A percentile compares a stretch with the other conserved stretches of the same genome.
Evolutionary conservation across 345 rosid species (phyloP).

Genomic region (Mallotus nudiflorus): DNA sequence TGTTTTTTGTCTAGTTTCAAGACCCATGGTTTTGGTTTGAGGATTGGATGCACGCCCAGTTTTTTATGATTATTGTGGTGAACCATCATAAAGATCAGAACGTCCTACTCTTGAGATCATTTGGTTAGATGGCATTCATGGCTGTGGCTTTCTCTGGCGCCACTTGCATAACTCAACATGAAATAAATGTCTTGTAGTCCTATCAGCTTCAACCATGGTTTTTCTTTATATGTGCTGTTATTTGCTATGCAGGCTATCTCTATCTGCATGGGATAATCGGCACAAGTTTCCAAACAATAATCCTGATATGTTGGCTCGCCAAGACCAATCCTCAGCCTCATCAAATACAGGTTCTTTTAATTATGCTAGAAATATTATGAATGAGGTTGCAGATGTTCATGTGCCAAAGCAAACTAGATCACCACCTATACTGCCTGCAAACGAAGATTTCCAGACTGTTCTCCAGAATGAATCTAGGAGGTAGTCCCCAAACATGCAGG

Average conservation of each 20-base stretch:
- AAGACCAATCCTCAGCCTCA: constrained; percentile 35
- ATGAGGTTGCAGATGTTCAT: constrained; percentile 39
- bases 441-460: constrained; percentile 38
- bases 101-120: neutral
- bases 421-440: constrained; percentile 33
- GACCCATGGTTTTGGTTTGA: neutral
- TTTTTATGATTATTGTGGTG: constrained; percentile 7
- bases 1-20: constrained; percentile 9
- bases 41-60: constrained; percentile 9
- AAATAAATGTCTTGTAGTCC: neutral
- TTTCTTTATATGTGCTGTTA: constrained; percentile 5
- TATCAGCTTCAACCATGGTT: neutral
- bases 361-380: constrained; percentile 25
- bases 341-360: constrained; percentile 31
- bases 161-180: neutral
- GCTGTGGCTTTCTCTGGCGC: neutral
- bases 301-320: constrained; percentile 27
- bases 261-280: constrained; percentile 39
- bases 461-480: constrained; percentile 45
- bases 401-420: constrained; percentile 46
- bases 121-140: neutral
- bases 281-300: constrained; percentile 36
- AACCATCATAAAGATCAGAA: constrained; percentile 4
- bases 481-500: constrained; percentile 28
- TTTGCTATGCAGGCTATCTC: constrained; percentile 42